Conservation (phyloP, 257 asterid species). For the Solanum pimpinellifolium region DNA sequence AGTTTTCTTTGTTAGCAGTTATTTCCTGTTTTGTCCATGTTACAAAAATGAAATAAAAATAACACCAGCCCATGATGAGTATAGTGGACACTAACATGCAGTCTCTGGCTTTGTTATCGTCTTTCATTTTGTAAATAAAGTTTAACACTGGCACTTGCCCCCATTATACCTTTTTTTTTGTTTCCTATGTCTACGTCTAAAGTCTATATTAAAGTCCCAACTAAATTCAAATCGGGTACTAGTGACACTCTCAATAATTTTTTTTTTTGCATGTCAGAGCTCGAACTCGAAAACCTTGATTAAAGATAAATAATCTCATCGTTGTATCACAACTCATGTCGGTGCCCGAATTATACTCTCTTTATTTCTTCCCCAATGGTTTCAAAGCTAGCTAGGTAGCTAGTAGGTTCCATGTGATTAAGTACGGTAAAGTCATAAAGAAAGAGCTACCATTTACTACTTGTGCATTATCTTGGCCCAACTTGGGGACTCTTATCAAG, state of each 20-base stretch:
- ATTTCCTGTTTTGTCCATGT: conserved; percentile 8
- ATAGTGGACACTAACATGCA: conserved; percentile 40
- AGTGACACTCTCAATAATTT: background rate
- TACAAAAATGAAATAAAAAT: background rate
- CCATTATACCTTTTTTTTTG: background rate
- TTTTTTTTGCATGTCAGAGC: too few species aligned
- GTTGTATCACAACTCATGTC: background rate
- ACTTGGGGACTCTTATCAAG: background rate
- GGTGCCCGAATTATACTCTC: background rate
- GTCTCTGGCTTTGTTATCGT: background rate
- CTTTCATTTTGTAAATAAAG: background rate
- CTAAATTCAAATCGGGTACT: accelerated
- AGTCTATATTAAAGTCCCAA: accelerated
- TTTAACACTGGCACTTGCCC: background rate
- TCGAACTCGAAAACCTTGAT: background rate
- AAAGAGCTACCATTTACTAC: background rate
- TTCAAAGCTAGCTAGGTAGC: background rate
- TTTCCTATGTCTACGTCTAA: too few species aligned
- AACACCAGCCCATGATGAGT: background rate
- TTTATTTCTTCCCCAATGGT: background rate
- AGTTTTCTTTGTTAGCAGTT: conserved; percentile 15
- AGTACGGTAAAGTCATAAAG: background rate
- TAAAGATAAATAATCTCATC: background rate
- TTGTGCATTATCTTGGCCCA: background rate
- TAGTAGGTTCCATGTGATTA: conserved; percentile 20